phyloP scores from a whole-genome alignment of 2,329 filamentous ascomycete genomes.

The Fusarium siculi region DNA sequence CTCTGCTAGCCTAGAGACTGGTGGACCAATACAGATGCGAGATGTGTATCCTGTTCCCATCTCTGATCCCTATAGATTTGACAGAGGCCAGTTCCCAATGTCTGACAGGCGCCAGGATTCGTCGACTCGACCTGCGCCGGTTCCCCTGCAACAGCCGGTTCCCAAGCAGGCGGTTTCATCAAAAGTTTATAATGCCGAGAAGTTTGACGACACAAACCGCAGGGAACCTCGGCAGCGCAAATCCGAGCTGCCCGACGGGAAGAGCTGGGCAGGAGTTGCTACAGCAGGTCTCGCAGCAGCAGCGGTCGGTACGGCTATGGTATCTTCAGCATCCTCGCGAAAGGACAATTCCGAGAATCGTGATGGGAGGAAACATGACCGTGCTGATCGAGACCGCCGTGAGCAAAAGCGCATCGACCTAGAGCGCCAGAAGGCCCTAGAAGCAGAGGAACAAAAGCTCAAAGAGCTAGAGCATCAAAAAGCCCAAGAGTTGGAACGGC shows the following conservation, averaged over 20 bases:
- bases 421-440: slow-evolving; percentile 31
- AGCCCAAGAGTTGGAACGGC: slow-evolving; percentile 16
- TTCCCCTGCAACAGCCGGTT: slow-evolving; percentile 86
- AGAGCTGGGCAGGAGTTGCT: slow-evolving; percentile 56
- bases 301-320: slow-evolving; percentile 54
- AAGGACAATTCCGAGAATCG: slow-evolving; percentile 31
- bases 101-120: slow-evolving; percentile 55
- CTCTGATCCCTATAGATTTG: slow-evolving; percentile 71
- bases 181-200: slow-evolving; percentile 70
- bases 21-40: slow-evolving; percentile 58
- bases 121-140: slow-evolving; percentile 63
- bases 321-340: slow-evolving; percentile 39
- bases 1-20: slow-evolving; percentile 34
- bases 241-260: slow-evolving; percentile 52
- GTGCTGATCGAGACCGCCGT: slow-evolving; percentile 22
- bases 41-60: slow-evolving; percentile 75
- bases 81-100: slow-evolving; percentile 64
- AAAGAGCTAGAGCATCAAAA: slow-evolving; percentile 37
- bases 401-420: slow-evolving; percentile 36
- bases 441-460: slow-evolving; percentile 32
- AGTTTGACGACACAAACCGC: slow-evolving; percentile 52
- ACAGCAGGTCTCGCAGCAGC: slow-evolving; percentile 61
- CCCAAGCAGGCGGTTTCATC: slow-evolving; percentile 79
- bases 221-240: slow-evolving; percentile 48
- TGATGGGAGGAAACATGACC: slow-evolving; percentile 36